Conservation (phyloP, 1,284 basidiomycete species). For the Moesziomyces antarcticus region DNA sequence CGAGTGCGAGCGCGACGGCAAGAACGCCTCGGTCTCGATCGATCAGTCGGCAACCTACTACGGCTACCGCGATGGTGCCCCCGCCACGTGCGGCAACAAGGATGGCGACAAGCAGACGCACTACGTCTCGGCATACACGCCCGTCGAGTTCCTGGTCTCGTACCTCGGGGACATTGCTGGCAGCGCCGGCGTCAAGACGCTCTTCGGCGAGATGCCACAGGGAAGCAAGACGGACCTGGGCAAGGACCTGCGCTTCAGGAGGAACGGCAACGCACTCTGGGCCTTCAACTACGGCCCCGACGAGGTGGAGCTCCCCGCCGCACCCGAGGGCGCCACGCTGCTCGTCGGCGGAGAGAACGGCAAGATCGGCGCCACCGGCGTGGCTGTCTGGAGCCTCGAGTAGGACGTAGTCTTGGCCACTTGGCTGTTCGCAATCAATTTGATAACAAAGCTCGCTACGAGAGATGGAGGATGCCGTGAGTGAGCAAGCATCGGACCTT, state of each 20-base stretch:
- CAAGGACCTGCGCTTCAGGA: slow-evolving; percentile 33
- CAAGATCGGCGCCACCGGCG: slow-evolving; percentile 28
- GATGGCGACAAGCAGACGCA: slow-evolving; percentile 33
- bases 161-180: slow-evolving; percentile 36
- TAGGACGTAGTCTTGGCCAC: background rate
- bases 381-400: slow-evolving; percentile 37
- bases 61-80: slow-evolving; percentile 40
- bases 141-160: slow-evolving; percentile 34
- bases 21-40: slow-evolving; percentile 28
- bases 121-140: slow-evolving; percentile 50
- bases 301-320: slow-evolving; percentile 28
- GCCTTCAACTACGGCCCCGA: slow-evolving; percentile 52
- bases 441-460: background rate
- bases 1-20: slow-evolving; percentile 43
- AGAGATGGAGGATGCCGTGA: too few species aligned
- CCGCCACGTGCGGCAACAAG: slow-evolving; percentile 43
- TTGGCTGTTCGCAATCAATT: background rate
- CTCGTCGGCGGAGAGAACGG: slow-evolving; percentile 31
- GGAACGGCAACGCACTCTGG: slow-evolving; percentile 45
- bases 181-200: slow-evolving; percentile 26
- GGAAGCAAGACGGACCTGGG: slow-evolving; percentile 33
- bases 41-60: slow-evolving; percentile 26
- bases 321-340: slow-evolving; percentile 27
- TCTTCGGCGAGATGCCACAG: slow-evolving; percentile 19
- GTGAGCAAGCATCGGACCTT: too few species aligned